phyloP scores from a whole-genome alignment of 768 basidiomycete genomes.

The Russula sp. region DNA sequence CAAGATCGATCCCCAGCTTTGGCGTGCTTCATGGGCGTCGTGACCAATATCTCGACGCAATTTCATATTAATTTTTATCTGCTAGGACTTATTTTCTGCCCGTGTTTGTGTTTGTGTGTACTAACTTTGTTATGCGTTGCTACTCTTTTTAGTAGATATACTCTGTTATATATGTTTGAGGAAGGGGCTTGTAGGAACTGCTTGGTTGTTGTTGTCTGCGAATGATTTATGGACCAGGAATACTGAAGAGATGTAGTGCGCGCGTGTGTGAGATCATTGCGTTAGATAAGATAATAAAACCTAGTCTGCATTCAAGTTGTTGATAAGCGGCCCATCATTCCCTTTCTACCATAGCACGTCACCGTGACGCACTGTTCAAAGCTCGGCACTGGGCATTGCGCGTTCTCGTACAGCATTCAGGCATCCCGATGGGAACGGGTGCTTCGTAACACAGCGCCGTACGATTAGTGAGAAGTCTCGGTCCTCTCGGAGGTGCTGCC shows the following conservation, averaged over 20 bases:
- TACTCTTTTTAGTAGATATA: neutral
- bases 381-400: too few relatives aligned
- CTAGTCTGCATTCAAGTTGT: too few relatives aligned
- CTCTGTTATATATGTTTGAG: constrained; percentile 2
- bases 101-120: constrained; percentile 22
- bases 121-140: constrained; percentile 2
- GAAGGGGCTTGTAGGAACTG: constrained; percentile 9
- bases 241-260: neutral
- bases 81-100: constrained; percentile 22
- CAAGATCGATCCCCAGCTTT: constrained; percentile 14
- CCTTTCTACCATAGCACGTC: too few relatives aligned
- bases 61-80: constrained; percentile 17
- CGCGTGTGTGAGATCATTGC: neutral
- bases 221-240: neutral
- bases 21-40: constrained; percentile 22
- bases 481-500: too few relatives aligned
- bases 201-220: constrained; percentile 2
- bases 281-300: neutral
- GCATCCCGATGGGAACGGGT: too few relatives aligned
- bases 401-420: too few relatives aligned
- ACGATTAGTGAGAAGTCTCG: too few relatives aligned
- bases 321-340: too few relatives aligned
- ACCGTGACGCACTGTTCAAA: too few relatives aligned
- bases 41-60: neutral
- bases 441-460: too few relatives aligned